Evolutionary conservation across 805 yeast species (phyloP), one percentile per base, ranked within the genome.

Genomic region (Lachancea mirantina): DNA sequence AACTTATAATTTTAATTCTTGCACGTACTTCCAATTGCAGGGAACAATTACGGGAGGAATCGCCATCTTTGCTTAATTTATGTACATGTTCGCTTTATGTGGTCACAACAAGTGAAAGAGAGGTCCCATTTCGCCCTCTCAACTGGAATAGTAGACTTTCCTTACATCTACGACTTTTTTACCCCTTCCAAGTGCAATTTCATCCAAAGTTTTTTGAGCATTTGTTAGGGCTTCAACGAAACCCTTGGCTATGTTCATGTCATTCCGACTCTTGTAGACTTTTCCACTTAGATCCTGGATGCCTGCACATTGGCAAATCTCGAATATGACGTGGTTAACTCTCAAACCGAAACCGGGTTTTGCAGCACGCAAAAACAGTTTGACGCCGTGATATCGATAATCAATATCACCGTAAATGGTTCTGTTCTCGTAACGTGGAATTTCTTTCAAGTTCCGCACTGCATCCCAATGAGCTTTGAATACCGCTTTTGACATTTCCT

Each of bases 281-380:
- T 89, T 89, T 4, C 94, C 96, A 49, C 87, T 75, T 50, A 92
- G 65, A 62, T 92, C 98, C 59, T 81, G 83, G 58, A 92, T 85
- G 42, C 98, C 98, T 1, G 88, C 95, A 38, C 87, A 77, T 55
- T 81, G 83, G 59, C 96, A 88, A 38, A 92, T 76, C 63, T 87
- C 96, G 50, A 79, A 85, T 42, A 92, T 78, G 57, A 80, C 75
- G 45, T 84, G 94, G 62, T 88, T 88, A 28, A 87, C 95, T 49
- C 96, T 72, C 39, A 92, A 70, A 14, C 98, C 98, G 42, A 81
- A 81, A 50, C 96, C 97, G 1, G 95, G 79, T 15, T 95, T 92
- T 1, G 95, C 88, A 3, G 94, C 75, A 55, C 87, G 75, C 49
- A 92, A 65, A 46, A 78, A 74, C 46, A 92, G 70, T 47, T 80